Conservation (phyloP, 164 flowering plant species). For the Dillenia suffruticosa region DNA sequence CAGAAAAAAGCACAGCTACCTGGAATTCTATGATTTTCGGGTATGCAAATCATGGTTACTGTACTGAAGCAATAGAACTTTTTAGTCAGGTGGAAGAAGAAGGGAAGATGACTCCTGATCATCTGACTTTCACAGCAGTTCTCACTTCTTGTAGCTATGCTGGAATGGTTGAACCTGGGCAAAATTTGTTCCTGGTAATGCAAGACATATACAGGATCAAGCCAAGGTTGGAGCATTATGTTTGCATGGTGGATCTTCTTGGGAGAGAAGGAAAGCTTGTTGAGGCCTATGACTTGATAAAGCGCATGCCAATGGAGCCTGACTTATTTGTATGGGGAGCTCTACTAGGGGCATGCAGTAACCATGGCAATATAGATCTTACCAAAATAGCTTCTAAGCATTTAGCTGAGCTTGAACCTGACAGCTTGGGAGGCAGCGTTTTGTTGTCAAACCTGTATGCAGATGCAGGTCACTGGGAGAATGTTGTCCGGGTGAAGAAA, state of each 20-base stretch:
- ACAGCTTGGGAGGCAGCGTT: constrained; percentile 47
- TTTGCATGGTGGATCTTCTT: constrained; percentile 79
- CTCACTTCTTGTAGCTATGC: constrained; percentile 75
- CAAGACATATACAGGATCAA: constrained; percentile 45
- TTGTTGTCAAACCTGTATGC: constrained; percentile 56
- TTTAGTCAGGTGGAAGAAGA: constrained; percentile 51
- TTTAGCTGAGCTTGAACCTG: constrained; percentile 61
- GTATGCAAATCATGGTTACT: constrained; percentile 71
- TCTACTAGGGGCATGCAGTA: constrained; percentile 72
- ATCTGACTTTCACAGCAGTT: constrained; percentile 69
- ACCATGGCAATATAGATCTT: constrained; percentile 63
- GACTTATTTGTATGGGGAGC: constrained; percentile 92
- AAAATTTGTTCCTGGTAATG: constrained; percentile 46
- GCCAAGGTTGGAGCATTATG: constrained; percentile 81
- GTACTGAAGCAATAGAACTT: constrained; percentile 54
- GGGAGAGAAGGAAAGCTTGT: constrained; percentile 71
- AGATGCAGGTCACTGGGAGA: constrained; percentile 55
- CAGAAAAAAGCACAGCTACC: constrained; percentile 41
- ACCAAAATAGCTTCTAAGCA: constrained; percentile 64
- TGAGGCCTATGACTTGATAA: constrained; percentile 64
- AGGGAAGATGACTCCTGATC: constrained; percentile 38
- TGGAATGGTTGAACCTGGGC: constrained; percentile 59
- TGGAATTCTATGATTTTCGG: constrained; percentile 90
- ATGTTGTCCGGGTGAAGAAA: constrained; percentile 54
- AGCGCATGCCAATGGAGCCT: constrained; percentile 62